Conservation (phyloP, 129 eudicot genomes). For the Saposhnikovia divaricata region DNA sequence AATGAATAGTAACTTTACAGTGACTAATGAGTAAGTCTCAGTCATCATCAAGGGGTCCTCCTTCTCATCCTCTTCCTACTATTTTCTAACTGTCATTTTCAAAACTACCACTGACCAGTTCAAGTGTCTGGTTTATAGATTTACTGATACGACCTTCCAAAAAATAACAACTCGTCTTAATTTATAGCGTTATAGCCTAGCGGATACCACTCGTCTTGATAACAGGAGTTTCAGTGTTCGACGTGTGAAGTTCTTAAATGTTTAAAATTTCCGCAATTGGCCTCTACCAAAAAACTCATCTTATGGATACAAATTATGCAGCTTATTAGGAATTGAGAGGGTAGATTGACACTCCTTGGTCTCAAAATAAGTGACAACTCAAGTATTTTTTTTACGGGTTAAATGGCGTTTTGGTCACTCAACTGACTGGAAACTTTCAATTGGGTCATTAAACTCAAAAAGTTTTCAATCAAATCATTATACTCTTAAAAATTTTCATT, state of each 20-base stretch:
- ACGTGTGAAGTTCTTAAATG: neutral
- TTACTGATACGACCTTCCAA: constrained; percentile 3
- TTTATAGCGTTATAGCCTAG: neutral
- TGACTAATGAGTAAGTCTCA: constrained; percentile 21
- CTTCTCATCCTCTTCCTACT: constrained; percentile 4
- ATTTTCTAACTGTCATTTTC: constrained; percentile 28
- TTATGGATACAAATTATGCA: neutral
- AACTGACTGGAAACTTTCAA: too few relatives aligned
- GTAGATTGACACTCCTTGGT: neutral
- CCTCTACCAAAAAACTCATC: neutral
- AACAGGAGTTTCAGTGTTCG: neutral
- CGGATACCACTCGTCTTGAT: neutral
- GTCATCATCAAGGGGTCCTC: constrained; percentile 20
- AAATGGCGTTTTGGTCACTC: too few relatives aligned
- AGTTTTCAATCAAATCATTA: too few relatives aligned
- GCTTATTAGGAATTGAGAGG: neutral
- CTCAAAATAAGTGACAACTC: too few relatives aligned
- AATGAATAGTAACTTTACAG: constrained; percentile 11
- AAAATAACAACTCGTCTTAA: neutral
- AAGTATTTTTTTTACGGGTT: too few relatives aligned
- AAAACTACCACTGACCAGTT: constrained; percentile 28
- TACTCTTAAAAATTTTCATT: too few relatives aligned
- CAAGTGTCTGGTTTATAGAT: constrained; percentile 18
- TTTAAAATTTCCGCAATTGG: neutral
- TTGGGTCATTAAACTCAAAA: too few relatives aligned